phyloP scores from a whole-genome alignment of 306 rosid species.

The Quercus parvula region DNA sequence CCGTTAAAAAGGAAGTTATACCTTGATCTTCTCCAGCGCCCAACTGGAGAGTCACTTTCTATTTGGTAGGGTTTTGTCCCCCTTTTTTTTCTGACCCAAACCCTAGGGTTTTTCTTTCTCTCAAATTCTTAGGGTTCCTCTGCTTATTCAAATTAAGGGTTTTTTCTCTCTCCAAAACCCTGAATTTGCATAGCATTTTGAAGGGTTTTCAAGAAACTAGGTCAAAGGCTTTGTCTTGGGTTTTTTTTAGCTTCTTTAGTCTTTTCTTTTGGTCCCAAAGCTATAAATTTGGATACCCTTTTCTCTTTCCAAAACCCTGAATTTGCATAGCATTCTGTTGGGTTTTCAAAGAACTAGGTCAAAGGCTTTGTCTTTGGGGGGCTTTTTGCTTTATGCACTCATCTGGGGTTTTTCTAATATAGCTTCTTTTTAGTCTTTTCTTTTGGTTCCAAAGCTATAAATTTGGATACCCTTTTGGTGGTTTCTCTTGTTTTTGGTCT shows the following conservation, averaged over 20 bases:
- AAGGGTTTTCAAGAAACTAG: constrained; percentile 14
- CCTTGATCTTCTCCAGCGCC: constrained; percentile 17
- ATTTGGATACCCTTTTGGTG: neutral
- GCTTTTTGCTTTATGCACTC: neutral
- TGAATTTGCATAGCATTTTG: constrained; percentile 13
- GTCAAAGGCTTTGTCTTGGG: constrained; percentile 8
- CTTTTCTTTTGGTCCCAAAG: neutral
- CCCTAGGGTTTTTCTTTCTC: constrained; percentile 20
- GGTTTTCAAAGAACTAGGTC: constrained; percentile 14
- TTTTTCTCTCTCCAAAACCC: neutral
- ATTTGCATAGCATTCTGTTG: constrained; percentile 7
- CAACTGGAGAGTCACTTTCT: constrained; percentile 1
- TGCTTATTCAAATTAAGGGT: constrained; percentile 4
- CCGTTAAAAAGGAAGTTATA: constrained; percentile 28
- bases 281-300: neutral
- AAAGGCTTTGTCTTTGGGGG: constrained; percentile 7
- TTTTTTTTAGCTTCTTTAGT: neutral
- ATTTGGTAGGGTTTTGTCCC: constrained; percentile 23
- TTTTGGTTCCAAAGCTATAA: neutral
- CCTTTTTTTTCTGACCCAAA: neutral
- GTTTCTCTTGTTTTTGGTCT: neutral
- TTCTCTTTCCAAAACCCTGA: neutral
- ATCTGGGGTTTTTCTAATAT: neutral
- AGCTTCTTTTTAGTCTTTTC: neutral
- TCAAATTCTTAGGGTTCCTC: neutral